Evolutionary conservation across 495 filamentous ascomycete genomes (phyloP).

Genomic region (Penicillium bovifimosum): DNA sequence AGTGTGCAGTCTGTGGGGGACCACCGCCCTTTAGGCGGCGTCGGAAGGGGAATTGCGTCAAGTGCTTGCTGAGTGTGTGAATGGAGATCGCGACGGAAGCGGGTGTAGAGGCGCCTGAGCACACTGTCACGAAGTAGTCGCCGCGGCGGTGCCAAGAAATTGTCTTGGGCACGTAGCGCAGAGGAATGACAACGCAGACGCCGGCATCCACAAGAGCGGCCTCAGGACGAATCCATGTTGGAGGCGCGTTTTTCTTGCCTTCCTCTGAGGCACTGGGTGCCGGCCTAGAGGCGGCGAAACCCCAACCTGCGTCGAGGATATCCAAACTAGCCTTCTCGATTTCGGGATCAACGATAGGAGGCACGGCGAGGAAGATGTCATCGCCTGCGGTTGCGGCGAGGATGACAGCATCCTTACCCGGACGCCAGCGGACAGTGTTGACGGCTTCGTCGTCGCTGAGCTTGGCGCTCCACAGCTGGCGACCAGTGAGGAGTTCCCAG

Average conservation of each 20-base stretch:
- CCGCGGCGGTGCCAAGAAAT: slow-evolving; percentile 91
- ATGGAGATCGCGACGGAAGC: slow-evolving; percentile 74
- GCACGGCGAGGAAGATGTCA: slow-evolving; percentile 76
- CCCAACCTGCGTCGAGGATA: slow-evolving; percentile 79
- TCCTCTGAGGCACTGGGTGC: slow-evolving; percentile 51
- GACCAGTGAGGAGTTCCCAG: slow-evolving; percentile 84
- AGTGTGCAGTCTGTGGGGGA: slow-evolving; percentile 80
- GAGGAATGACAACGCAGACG: slow-evolving; percentile 68
- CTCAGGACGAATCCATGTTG: slow-evolving; percentile 77
- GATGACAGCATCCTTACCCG: slow-evolving; percentile 71
- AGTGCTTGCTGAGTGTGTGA: slow-evolving; percentile 90
- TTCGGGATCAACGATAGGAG: slow-evolving; percentile 64
- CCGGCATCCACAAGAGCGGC: slow-evolving; percentile 68
- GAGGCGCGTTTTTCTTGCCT: slow-evolving; percentile 67
- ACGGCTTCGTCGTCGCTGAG: slow-evolving; percentile 77
- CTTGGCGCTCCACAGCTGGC: slow-evolving; percentile 79
- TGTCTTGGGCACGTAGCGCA: slow-evolving; percentile 81
- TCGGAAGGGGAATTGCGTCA: slow-evolving; percentile 90
- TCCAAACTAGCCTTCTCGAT: slow-evolving; percentile 68
- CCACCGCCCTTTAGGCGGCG: slow-evolving; percentile 67
- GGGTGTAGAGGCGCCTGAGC: slow-evolving; percentile 63
- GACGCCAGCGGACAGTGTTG: slow-evolving; percentile 85
- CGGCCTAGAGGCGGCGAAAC: slow-evolving; percentile 70
- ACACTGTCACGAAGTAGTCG: slow-evolving; percentile 91
- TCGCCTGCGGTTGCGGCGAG: slow-evolving; percentile 81